phyloP scores from a whole-genome alignment of 192 early-diverging fungal species.

The Podila epigama region DNA sequence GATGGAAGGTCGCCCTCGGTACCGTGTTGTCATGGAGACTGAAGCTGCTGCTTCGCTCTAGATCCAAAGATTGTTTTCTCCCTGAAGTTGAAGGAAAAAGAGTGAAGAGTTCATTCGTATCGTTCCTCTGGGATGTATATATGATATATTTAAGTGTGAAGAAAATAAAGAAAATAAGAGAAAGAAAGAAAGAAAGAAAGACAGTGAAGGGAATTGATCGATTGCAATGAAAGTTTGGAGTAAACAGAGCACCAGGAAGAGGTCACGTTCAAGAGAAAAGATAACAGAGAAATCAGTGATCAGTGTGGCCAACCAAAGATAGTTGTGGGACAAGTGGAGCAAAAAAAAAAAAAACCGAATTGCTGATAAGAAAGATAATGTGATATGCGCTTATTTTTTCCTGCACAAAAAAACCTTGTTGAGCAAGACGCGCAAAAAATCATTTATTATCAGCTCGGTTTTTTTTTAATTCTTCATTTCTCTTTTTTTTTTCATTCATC shows the following conservation, averaged over 20 bases:
- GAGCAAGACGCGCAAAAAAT: too few species aligned
- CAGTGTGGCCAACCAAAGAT: too few species aligned
- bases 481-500: background rate
- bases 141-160: background rate
- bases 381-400: too few species aligned
- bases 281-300: too few species aligned
- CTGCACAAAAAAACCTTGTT: too few species aligned
- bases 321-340: too few species aligned
- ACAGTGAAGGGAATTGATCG: background rate
- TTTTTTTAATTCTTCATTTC: background rate
- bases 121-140: background rate
- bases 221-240: background rate
- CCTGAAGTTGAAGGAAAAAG: too few species aligned
- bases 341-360: too few species aligned
- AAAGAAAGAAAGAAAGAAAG: background rate
- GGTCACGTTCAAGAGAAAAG: too few species aligned
- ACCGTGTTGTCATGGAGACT: slow-evolving; percentile 77
- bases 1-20: slow-evolving; percentile 68
- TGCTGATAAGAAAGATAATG: too few species aligned
- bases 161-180: background rate
- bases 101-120: too few species aligned
- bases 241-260: too few species aligned
- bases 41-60: slow-evolving; percentile 49
- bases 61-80: background rate
- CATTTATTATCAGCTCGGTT: background rate